Conservation (phyloP, 208 protist species). For the Balamuthia mandrillaris region DNA sequence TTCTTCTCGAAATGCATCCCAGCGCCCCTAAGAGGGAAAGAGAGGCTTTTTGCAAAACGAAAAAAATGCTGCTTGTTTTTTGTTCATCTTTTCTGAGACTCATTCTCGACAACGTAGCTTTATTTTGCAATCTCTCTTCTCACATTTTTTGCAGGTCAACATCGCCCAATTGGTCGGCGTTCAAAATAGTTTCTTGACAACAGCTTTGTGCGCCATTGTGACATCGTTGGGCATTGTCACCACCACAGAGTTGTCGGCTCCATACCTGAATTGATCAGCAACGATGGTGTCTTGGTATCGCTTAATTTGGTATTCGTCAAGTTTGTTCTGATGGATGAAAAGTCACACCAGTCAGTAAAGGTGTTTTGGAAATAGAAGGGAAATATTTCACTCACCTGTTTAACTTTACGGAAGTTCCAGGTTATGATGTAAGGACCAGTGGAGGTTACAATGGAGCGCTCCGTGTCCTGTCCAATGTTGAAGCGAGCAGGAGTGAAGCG, state of each 20-base stretch:
- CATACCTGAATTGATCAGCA: slow-evolving; percentile 65
- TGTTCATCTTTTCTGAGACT: neutral
- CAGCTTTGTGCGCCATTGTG: slow-evolving; percentile 44
- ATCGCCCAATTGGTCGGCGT: neutral
- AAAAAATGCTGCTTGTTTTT: neutral
- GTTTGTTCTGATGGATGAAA: slow-evolving; percentile 38
- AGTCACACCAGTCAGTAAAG: neutral
- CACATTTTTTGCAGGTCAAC: neutral
- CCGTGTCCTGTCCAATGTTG: slow-evolving; percentile 46
- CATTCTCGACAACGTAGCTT: neutral
- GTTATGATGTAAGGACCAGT: slow-evolving; percentile 68
- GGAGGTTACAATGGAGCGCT: slow-evolving; percentile 62
- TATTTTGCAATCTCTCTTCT: neutral
- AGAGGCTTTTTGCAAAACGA: neutral
- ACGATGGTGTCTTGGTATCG: slow-evolving; percentile 53
- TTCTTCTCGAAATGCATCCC: too few relatives aligned
- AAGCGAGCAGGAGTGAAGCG: slow-evolving; percentile 72
- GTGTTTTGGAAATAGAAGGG: neutral
- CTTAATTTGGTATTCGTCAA: slow-evolving; percentile 57
- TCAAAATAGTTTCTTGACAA: neutral
- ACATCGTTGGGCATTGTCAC: slow-evolving; percentile 65
- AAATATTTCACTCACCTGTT: neutral
- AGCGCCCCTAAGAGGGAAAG: neutral
- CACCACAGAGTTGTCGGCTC: slow-evolving; percentile 59
- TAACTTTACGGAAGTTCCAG: slow-evolving; percentile 72